phyloP scores from a whole-genome alignment of 2,329 filamentous ascomycete genomes.

The Lecanosticta acicola region DNA sequence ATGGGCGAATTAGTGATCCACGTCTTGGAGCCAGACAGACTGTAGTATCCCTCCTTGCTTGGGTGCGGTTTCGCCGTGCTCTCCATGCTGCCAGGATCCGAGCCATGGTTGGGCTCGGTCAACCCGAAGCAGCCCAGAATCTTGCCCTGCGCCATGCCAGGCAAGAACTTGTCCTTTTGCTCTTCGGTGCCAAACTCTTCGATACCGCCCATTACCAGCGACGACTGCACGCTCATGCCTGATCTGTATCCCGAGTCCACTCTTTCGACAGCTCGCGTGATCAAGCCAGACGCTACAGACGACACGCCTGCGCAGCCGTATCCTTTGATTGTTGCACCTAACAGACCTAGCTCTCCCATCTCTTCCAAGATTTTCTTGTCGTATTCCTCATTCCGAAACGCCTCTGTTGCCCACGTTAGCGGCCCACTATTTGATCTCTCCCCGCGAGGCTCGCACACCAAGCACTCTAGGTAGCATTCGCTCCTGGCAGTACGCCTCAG shows the following conservation, averaged over 20 bases:
- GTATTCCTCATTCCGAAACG: constrained; percentile 80
- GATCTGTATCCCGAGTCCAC: constrained; percentile 89
- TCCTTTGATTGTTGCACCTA: constrained; percentile 79
- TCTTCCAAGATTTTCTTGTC: constrained; percentile 79
- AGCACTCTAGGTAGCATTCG: constrained; percentile 77
- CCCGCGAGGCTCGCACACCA: constrained; percentile 47
- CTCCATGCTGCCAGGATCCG: constrained; percentile 88
- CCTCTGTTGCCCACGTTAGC: constrained; percentile 50
- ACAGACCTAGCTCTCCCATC: constrained; percentile 86
- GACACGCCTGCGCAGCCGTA: constrained; percentile 85
- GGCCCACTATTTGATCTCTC: not conserved
- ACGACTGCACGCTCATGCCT: constrained; percentile 89
- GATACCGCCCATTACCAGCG: constrained; percentile 89
- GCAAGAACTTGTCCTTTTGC: constrained; percentile 78
- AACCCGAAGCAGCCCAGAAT: constrained; percentile 80
- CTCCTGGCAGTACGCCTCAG: constrained; percentile 91
- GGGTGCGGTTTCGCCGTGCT: constrained; percentile 78
- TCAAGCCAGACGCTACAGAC: constrained; percentile 81
- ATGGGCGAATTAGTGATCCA: constrained; percentile 97
- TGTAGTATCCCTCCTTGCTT: constrained; percentile 73
- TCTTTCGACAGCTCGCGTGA: constrained; percentile 82
- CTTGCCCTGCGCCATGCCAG: constrained; percentile 74
- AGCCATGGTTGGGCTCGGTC: constrained; percentile 89
- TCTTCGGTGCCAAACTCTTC: constrained; percentile 81
- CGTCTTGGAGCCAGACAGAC: constrained; percentile 77